phyloP scores from a whole-genome alignment of 352 stramenopile species.

The Phytophthora sp. region DNA sequence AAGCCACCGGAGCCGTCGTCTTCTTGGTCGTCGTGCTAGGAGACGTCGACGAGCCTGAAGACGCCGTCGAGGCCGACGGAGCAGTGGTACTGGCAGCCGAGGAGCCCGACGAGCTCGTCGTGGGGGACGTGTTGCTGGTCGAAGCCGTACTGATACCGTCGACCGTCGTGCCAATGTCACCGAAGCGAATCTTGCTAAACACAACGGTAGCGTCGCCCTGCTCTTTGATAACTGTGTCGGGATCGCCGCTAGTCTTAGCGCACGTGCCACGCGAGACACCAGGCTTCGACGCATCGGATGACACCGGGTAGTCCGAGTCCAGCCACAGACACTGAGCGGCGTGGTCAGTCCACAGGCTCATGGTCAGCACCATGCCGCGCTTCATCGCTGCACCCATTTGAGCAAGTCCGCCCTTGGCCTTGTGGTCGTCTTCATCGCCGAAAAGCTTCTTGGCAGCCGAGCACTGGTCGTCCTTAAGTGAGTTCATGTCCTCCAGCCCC shows the following conservation, averaged over 20 bases:
- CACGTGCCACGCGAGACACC: conserved; percentile 55
- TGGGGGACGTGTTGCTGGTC: neutral
- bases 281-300: conserved; percentile 34
- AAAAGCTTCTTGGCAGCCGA: conserved; percentile 47
- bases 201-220: conserved; percentile 53
- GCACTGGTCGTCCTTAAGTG: conserved; percentile 54
- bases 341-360: conserved; percentile 68
- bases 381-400: conserved; percentile 47
- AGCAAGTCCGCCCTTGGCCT: conserved; percentile 37
- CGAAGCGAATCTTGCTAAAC: conserved; percentile 65
- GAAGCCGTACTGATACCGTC: neutral
- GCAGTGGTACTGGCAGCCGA: no score
- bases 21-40: no score
- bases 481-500: conserved; percentile 25
- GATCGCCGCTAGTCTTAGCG: conserved; percentile 40
- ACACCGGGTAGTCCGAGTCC: conserved; percentile 47
- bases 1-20: no score
- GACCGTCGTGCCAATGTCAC: conserved; percentile 53
- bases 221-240: conserved; percentile 41
- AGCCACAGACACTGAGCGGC: conserved; percentile 58
- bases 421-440: conserved; percentile 50
- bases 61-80: no score
- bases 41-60: no score
- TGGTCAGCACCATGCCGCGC: conserved; percentile 57
- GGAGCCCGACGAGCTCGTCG: no score